phyloP scores from a whole-genome alignment of 345 rosid genomes.

The Lepidium aucheri region DNA sequence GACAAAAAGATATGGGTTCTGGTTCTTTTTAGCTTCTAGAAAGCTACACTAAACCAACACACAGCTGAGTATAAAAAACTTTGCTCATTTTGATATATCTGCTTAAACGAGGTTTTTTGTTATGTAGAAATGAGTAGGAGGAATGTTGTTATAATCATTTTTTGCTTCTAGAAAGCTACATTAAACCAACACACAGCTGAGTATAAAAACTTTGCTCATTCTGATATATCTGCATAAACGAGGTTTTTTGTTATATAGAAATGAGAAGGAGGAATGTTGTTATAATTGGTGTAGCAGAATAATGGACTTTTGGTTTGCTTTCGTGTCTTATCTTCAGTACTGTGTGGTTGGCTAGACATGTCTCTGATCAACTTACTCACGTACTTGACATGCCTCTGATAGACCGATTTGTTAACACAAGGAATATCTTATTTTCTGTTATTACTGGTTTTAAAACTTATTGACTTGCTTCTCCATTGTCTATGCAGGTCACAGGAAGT shows the following conservation, averaged over 20 bases:
- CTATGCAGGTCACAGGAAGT: constrained; percentile 57
- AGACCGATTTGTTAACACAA: not conserved
- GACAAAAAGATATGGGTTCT: too few species aligned
- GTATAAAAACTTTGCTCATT: not conserved
- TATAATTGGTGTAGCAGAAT: not conserved
- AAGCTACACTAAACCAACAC: too few species aligned
- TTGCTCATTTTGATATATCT: not conserved
- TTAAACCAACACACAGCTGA: too few species aligned
- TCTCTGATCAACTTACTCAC: not conserved
- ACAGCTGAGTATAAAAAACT: too few species aligned
- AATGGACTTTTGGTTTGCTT: not conserved
- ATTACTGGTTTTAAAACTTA: not conserved
- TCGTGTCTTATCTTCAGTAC: not conserved
- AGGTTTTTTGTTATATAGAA: not conserved
- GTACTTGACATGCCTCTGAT: not conserved
- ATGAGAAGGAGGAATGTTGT: not conserved
- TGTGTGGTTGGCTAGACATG: not conserved
- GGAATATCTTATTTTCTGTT: not conserved
- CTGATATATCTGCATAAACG: not conserved
- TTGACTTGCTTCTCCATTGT: not conserved
- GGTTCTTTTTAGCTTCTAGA: too few species aligned
- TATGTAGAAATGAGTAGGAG: not conserved
- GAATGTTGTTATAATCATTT: not conserved
- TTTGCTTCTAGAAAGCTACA: too few species aligned
- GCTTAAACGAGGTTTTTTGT: not conserved